These are phyloP conservation scores for Moniliella sp. DNA, from an alignment of 1,284 basidiomycete species.

Conservation along the genomic window DNA sequence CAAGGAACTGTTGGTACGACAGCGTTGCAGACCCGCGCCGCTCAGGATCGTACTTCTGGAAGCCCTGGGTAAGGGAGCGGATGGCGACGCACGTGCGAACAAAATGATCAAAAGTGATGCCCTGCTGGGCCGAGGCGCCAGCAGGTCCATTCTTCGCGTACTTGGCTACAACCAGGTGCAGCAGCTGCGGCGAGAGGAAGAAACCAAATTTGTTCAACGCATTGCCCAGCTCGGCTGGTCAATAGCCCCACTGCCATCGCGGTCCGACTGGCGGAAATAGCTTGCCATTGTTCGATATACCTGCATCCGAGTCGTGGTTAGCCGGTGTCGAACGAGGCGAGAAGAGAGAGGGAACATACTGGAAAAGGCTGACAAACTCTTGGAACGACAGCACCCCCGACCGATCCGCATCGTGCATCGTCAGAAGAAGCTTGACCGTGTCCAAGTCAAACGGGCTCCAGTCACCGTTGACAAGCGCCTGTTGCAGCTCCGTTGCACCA, in stretches of 20 bases:
- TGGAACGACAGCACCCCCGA: neutral
- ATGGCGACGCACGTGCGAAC: constrained; percentile 16
- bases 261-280: constrained; percentile 44
- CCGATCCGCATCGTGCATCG: constrained; percentile 16
- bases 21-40: constrained; percentile 4
- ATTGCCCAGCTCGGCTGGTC: constrained; percentile 67
- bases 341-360: constrained; percentile 8
- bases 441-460: constrained; percentile 18
- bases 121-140: no score
- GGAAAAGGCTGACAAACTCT: constrained; percentile 1
- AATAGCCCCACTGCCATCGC: constrained; percentile 88
- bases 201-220: constrained; percentile 18
- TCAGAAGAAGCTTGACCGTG: constrained; percentile 24
- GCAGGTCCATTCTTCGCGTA: no score
- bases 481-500: constrained; percentile 13
- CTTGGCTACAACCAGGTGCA: constrained; percentile 15
- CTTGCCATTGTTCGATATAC: constrained; percentile 23
- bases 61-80: constrained; percentile 19
- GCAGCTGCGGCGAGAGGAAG: constrained; percentile 12
- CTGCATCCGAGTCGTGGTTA: no score
- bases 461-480: constrained; percentile 23
- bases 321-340: no score
- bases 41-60: constrained; percentile 10
- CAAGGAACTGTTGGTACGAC: constrained; percentile 3
- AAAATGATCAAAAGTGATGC: constrained; percentile 7